phyloP scores from a whole-genome alignment of 2,329 filamentous ascomycete genomes.

The Raffaelea ambrosiae region DNA sequence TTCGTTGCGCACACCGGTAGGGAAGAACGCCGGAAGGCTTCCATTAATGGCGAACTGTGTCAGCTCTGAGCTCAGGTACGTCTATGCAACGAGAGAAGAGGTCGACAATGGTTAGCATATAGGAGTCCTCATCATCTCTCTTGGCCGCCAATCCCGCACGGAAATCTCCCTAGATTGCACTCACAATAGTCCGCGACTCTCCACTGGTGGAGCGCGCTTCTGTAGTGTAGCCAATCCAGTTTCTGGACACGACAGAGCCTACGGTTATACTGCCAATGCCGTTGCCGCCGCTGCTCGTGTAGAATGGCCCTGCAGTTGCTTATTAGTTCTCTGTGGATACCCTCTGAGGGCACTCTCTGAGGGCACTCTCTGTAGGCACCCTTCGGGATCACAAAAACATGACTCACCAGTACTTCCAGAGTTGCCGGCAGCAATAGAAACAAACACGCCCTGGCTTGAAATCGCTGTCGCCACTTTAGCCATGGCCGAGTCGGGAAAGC shows the following conservation, averaged over 20 bases:
- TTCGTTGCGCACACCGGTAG: background rate
- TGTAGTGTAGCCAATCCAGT: background rate
- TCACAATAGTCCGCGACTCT: slow-evolving; percentile 2
- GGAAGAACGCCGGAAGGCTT: background rate
- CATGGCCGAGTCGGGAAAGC: slow-evolving; percentile 27
- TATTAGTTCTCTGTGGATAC: background rate
- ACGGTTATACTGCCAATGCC: slow-evolving; percentile 2
- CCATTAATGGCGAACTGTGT: slow-evolving; percentile 4
- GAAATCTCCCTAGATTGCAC: background rate
- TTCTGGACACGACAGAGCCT: background rate
- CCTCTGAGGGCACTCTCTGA: too few relatives aligned
- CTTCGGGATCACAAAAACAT: background rate
- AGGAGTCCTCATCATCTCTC: too few relatives aligned
- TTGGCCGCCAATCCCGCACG: too few relatives aligned
- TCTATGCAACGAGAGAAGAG: background rate
- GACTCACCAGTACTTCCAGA: slow-evolving; percentile 17
- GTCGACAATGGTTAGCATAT: too few relatives aligned
- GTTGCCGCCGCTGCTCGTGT: slow-evolving; percentile 10
- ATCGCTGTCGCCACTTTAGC: slow-evolving; percentile 30
- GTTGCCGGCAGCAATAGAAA: slow-evolving; percentile 32
- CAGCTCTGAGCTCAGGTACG: slow-evolving; percentile 2
- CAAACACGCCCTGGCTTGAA: slow-evolving; percentile 28
- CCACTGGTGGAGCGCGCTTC: slow-evolving; percentile 5
- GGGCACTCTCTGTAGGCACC: too few relatives aligned
- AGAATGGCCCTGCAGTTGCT: slow-evolving; percentile 18